Evolutionary conservation across 2,329 filamentous ascomycete species (phyloP), one percentile per base, ranked within the genome.

Genomic region (Incumbomyces delicatus): DNA sequence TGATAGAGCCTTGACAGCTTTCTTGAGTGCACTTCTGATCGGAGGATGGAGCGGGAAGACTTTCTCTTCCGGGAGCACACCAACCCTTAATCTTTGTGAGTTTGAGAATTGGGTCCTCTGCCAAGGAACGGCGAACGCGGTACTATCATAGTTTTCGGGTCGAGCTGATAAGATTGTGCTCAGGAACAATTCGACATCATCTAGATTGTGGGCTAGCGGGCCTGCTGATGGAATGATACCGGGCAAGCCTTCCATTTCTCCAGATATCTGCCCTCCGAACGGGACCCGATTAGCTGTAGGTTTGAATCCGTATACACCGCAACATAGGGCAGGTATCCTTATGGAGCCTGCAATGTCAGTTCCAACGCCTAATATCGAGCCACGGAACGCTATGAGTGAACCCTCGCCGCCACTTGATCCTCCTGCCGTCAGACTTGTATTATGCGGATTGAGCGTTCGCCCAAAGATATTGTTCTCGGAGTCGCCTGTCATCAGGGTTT

Each of bases 401-500:
- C 61, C 63, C 53, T 66, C 63, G 12, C 63, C 65, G 17, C 64
- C 64, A 8, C 62, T 64, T 13, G 59, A 61, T 1, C 64, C 64
- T 14, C 64, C 64, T 6, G 61, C 55, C 0, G 59, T 60, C 2
- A 66, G 38, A 3, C 41, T 39, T 3, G 52, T 57, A 42, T 63
- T 62, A 44, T 57, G 53, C 0, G 67, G 68, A 47, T 69, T 70
- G 11, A 64, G 49, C 1, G 64, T 68, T 8, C 64, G 57, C 4
- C 67, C 65, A 32, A 66, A 65, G 4, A 70, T 53, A 51, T 69
- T 67, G 43, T 69, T 69, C 6, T 62, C 50, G 2, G 61, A 63
- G 22, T 68, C 65, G 20, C 55, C 55, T 1, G 60, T 56, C 68
- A 74, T 70, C 54, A 77, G 66, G 0, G 72, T 75, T 49, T 75